Evolutionary conservation across 2,329 filamentous ascomycete species (phyloP).

Genomic region (Lomentospora prolificans): DNA sequence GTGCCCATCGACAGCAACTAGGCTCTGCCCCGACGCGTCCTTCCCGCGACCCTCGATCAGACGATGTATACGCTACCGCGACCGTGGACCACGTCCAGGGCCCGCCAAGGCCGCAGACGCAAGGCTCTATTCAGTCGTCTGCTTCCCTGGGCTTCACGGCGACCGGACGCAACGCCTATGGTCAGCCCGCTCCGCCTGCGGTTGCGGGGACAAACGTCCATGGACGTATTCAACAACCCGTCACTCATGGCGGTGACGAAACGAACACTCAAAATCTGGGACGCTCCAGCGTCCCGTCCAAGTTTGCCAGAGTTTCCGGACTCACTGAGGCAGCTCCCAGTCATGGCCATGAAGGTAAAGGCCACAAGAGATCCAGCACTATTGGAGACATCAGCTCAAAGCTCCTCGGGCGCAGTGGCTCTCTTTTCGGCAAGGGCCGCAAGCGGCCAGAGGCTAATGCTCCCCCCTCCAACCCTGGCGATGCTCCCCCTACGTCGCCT

Average conservation of each 20-base stretch:
- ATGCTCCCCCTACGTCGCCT: conserved; percentile 10
- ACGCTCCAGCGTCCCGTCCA: conserved; percentile 50
- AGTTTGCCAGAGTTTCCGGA: conserved; percentile 48
- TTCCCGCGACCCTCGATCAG: conserved; percentile 22
- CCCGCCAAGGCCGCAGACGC: conserved; percentile 57
- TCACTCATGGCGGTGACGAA: conserved; percentile 47
- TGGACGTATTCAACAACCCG: conserved; percentile 77
- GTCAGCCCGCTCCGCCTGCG: conserved; percentile 76
- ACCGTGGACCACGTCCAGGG: neutral
- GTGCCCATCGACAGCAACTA: conserved; percentile 30
- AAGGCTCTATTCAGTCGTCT: conserved; percentile 65
- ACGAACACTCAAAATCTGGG: conserved; percentile 52
- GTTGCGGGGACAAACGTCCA: conserved; percentile 83
- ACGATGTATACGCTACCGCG: conserved; percentile 31
- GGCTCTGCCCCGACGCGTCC: neutral
- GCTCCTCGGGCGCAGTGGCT: conserved; percentile 74
- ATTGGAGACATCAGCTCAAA: conserved; percentile 76
- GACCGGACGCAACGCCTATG: conserved; percentile 61
- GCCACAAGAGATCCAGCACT: conserved; percentile 63
- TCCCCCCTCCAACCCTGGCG: conserved; percentile 21
- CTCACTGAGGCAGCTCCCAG: conserved; percentile 32
- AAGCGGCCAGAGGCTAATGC: conserved; percentile 35
- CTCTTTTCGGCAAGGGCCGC: conserved; percentile 59
- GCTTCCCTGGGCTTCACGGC: conserved; percentile 50
- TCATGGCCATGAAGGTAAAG: conserved; percentile 27